Evolutionary conservation across 768 basidiomycete genomes (phyloP).

Genomic region (Serendipita sp.): DNA sequence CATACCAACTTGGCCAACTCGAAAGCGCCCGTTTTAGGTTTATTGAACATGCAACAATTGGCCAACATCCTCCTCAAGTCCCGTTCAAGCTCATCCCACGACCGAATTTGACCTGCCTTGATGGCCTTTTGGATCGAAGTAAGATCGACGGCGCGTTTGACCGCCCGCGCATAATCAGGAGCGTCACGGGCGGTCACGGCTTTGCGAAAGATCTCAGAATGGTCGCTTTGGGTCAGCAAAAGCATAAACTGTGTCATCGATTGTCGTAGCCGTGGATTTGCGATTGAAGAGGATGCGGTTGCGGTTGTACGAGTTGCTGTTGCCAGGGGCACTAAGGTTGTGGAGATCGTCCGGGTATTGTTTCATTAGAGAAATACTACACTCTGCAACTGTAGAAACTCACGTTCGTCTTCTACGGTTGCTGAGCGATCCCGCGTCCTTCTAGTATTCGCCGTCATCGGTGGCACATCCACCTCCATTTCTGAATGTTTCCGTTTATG

Average conservation of each 20-base stretch:
- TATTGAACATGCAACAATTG: not conserved
- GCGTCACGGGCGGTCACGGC: not conserved
- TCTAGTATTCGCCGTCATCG: not conserved
- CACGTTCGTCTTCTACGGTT: slow-evolving; percentile 1
- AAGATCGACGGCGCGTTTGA: not conserved
- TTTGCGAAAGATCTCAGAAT: not conserved
- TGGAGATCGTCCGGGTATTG: not conserved
- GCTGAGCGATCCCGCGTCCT: not conserved
- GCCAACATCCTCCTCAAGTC: slow-evolving; percentile 3
- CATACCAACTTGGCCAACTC: slow-evolving; percentile 1
- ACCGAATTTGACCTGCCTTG: not conserved
- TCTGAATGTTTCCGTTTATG: slow-evolving; percentile 2
- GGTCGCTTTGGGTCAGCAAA: not conserved
- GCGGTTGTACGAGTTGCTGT: not conserved
- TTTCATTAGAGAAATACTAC: not conserved
- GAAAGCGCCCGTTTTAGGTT: not conserved
- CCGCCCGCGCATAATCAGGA: not conserved
- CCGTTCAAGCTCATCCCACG: slow-evolving; percentile 1
- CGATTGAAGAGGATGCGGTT: not conserved
- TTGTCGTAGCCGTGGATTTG: not conserved
- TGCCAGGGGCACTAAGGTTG: not conserved
- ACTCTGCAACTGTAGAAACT: not conserved
- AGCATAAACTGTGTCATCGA: not conserved
- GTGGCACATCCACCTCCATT: not conserved
- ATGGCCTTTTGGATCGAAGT: not conserved